A percentile compares a stretch with the other conserved stretches of the same genome.
These are phyloP conservation scores for Aspergillus indologenus DNA, from an alignment of 495 filamentous ascomycete genomes.

Conservation along the genomic window DNA sequence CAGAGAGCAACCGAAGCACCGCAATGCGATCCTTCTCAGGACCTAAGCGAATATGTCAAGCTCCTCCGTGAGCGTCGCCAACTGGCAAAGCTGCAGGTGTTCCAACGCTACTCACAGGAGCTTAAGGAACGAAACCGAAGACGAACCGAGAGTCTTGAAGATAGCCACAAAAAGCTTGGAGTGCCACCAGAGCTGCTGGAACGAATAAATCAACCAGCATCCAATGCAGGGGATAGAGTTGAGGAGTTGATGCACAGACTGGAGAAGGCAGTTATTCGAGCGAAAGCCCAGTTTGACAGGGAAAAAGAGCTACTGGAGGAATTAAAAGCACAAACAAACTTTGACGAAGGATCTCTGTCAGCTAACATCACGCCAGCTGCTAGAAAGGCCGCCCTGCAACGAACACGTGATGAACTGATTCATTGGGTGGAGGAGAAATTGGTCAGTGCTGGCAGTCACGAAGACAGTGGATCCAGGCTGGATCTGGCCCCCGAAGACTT, in stretches of 20 bases:
- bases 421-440: conserved; percentile 71
- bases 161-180: conserved; percentile 38
- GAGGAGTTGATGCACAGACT: conserved; percentile 56
- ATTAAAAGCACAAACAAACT: conserved; percentile 40
- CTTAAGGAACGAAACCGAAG: conserved; percentile 39
- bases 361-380: conserved; percentile 28
- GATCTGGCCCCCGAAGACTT: conserved; percentile 34
- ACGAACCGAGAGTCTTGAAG: conserved; percentile 46
- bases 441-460: conserved; percentile 45
- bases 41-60: conserved; percentile 50
- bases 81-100: conserved; percentile 53
- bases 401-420: conserved; percentile 63
- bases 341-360: conserved; percentile 16
- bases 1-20: not conserved
- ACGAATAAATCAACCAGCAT: conserved; percentile 4
- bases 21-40: conserved; percentile 26
- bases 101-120: conserved; percentile 46
- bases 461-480: conserved; percentile 36
- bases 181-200: conserved; percentile 39
- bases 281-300: conserved; percentile 57
- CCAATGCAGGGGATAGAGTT: conserved; percentile 31
- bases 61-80: conserved; percentile 54
- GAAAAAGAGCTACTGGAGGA: conserved; percentile 62
- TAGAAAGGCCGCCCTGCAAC: conserved; percentile 44
- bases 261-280: conserved; percentile 61